Evolutionary conservation across 805 yeast species (phyloP).

Genomic region (Candida andamanensis): DNA sequence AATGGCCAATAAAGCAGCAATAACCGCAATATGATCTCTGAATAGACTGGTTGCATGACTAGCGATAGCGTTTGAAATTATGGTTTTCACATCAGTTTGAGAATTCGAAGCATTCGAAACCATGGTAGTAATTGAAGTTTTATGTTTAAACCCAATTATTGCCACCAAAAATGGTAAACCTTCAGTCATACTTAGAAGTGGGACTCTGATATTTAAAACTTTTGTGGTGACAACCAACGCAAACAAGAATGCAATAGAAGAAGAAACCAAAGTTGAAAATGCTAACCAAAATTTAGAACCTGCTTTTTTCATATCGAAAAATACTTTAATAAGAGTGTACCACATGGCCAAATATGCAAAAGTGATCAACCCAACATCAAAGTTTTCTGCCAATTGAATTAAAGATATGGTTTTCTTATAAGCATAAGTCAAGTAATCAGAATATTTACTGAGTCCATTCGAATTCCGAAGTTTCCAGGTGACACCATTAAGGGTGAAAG

Average conservation of each 20-base stretch:
- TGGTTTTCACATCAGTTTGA: slow-evolving; percentile 38
- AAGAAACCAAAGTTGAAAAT: slow-evolving; percentile 69
- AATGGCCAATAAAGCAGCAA: slow-evolving; percentile 64
- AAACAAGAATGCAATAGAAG: slow-evolving; percentile 76
- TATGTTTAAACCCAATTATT: slow-evolving; percentile 86
- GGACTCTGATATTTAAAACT: slow-evolving; percentile 54
- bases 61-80: slow-evolving; percentile 38
- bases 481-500: slow-evolving; percentile 37
- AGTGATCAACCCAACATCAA: slow-evolving; percentile 75
- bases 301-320: slow-evolving; percentile 64
- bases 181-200: slow-evolving; percentile 74
- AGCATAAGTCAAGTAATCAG: slow-evolving; percentile 43
- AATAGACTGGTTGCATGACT: slow-evolving; percentile 49
- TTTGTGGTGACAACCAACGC: slow-evolving; percentile 61
- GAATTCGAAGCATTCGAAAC: slow-evolving; percentile 41
- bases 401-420: slow-evolving; percentile 38
- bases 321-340: slow-evolving; percentile 71
- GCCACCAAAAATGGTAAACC: slow-evolving; percentile 93
- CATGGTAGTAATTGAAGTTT: slow-evolving; percentile 63
- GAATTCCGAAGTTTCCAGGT: slow-evolving; percentile 59
- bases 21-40: slow-evolving; percentile 72
- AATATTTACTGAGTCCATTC: slow-evolving; percentile 52
- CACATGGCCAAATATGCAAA: slow-evolving; percentile 85
- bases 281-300: slow-evolving; percentile 90
- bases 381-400: slow-evolving; percentile 71